These are phyloP conservation scores for Trichoderma parareesei DNA, from an alignment of 495 filamentous ascomycete genomes.

Conservation along the genomic window DNA sequence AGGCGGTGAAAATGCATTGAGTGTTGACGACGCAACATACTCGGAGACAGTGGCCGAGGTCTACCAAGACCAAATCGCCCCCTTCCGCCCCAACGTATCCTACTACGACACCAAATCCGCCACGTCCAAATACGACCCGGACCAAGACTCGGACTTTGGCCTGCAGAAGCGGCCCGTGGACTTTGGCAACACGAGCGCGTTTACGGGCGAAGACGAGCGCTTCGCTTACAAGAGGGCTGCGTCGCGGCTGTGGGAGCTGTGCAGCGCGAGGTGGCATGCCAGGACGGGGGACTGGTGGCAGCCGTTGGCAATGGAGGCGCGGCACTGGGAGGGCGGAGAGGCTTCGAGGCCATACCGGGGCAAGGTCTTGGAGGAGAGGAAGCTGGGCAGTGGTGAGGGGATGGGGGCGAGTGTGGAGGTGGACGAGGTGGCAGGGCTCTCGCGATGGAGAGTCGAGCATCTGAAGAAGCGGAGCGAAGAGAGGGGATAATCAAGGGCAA, in stretches of 20 bases:
- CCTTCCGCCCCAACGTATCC: constrained; percentile 66
- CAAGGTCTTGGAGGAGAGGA: not conserved
- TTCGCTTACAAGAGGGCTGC: constrained; percentile 64
- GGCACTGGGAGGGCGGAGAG: constrained; percentile 48
- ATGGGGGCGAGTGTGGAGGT: constrained; percentile 21
- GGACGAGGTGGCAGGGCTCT: constrained; percentile 34
- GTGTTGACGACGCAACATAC: constrained; percentile 45
- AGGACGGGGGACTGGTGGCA: constrained; percentile 53
- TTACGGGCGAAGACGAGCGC: constrained; percentile 64
- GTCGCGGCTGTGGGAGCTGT: constrained; percentile 65
- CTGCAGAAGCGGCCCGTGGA: constrained; percentile 29
- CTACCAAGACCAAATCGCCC: constrained; percentile 59
- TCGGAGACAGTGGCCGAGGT: constrained; percentile 62
- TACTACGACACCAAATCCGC: constrained; percentile 34
- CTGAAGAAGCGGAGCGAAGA: constrained; percentile 16
- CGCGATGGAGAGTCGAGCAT: constrained; percentile 25
- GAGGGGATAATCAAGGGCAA: not conserved
- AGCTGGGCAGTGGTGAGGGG: constrained; percentile 9
- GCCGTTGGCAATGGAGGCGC: constrained; percentile 48
- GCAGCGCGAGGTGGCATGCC: constrained; percentile 54
- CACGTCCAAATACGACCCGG: constrained; percentile 34
- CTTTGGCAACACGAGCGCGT: constrained; percentile 48
- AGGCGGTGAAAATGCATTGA: too few species aligned
- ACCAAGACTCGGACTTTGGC: constrained; percentile 41
- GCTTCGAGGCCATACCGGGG: constrained; percentile 17